Evolutionary conservation across 1,284 basidiomycete genomes (phyloP).

Genomic region (Bondarzewia mesenterica): DNA sequence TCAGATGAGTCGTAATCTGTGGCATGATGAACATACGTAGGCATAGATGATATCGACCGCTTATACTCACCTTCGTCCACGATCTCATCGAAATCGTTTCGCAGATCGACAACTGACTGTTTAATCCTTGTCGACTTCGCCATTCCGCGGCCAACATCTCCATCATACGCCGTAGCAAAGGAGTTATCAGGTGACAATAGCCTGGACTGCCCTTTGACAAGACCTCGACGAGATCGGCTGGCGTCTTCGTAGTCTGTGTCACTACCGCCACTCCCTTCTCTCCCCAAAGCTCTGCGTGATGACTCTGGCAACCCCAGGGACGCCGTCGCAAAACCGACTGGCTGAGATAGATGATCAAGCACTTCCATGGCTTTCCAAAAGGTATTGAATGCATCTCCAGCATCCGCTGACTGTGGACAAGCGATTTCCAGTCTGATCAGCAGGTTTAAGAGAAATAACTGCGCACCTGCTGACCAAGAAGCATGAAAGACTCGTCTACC

Average conservation of each 20-base stretch:
- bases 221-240: conserved; percentile 12
- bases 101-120: conserved; percentile 18
- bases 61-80: conserved; percentile 30
- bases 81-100: conserved; percentile 31
- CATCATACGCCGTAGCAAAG: conserved; percentile 17
- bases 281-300: conserved; percentile 21
- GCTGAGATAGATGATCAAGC: conserved; percentile 73
- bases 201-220: conserved; percentile 21
- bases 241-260: conserved; percentile 59
- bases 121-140: conserved; percentile 9
- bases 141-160: conserved; percentile 11
- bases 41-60: conserved; percentile 13
- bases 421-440: neutral
- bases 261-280: conserved; percentile 46
- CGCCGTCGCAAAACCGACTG: conserved; percentile 77
- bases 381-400: conserved; percentile 74
- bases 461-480: conserved; percentile 59
- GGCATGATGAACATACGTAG: conserved; percentile 17
- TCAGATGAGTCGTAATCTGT: conserved; percentile 58
- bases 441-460: neutral
- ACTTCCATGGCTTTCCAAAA: conserved; percentile 81
- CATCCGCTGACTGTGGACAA: conserved; percentile 45
- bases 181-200: conserved; percentile 23
- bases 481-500: conserved; percentile 80
- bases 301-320: conserved; percentile 45